Evolutionary conservation across 2,329 filamentous ascomycete species (phyloP).

Genomic region (Fusarium nelsonii): DNA sequence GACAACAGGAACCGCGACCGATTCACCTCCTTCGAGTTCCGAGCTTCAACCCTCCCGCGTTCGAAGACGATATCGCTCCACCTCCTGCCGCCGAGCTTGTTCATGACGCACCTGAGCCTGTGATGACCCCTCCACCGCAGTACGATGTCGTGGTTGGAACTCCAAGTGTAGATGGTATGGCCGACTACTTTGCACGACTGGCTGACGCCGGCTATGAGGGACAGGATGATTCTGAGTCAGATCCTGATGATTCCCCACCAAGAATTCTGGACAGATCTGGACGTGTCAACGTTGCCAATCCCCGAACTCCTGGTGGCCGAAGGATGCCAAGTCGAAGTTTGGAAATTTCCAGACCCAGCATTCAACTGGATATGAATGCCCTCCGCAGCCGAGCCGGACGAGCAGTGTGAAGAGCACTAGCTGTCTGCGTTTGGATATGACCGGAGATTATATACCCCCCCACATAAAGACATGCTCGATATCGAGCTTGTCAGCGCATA

Average conservation of each 20-base stretch:
- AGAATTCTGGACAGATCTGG: constrained; percentile 65
- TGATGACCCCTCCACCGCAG: constrained; percentile 84
- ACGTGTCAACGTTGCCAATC: constrained; percentile 69
- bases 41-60: constrained; percentile 89
- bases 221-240: constrained; percentile 57
- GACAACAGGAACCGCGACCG: constrained; percentile 67
- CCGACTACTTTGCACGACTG: constrained; percentile 88
- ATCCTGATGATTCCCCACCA: constrained; percentile 58
- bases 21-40: constrained; percentile 87
- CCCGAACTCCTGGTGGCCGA: constrained; percentile 65
- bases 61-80: constrained; percentile 75
- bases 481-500: constrained; percentile 13
- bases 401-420: constrained; percentile 45
- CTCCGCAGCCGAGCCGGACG: constrained; percentile 44
- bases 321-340: constrained; percentile 68
- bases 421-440: constrained; percentile 39
- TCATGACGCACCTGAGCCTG: constrained; percentile 44
- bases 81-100: constrained; percentile 51
- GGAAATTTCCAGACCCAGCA: constrained; percentile 61
- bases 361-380: constrained; percentile 47
- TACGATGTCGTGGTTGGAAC: constrained; percentile 84
- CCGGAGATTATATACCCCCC: neutral
- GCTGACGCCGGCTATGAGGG: constrained; percentile 73
- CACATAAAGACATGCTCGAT: neutral
- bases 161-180: constrained; percentile 75